These are phyloP conservation scores for Annulohypoxylon stygium DNA, from an alignment of 495 filamentous ascomycete genomes.

Conservation along the genomic window DNA sequence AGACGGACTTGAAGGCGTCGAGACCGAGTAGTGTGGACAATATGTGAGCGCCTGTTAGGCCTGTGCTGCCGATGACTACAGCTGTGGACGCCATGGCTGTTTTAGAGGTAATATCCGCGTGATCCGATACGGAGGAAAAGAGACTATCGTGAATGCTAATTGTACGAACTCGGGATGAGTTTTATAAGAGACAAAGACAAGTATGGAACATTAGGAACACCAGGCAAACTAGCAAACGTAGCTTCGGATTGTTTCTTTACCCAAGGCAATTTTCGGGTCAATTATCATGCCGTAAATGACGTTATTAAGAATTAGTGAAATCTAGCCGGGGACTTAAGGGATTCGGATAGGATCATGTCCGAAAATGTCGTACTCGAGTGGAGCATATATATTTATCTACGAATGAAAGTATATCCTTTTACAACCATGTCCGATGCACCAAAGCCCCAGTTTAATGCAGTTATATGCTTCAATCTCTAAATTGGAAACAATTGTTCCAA, in stretches of 20 bases:
- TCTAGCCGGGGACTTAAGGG: background rate
- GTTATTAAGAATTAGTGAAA: background rate
- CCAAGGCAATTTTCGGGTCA: constrained; percentile 9
- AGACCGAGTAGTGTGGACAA: constrained; percentile 65
- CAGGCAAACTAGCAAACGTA: background rate
- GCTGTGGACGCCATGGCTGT: constrained; percentile 56
- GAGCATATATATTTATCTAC: constrained; percentile 3
- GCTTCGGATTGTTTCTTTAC: background rate
- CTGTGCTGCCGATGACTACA: constrained; percentile 69
- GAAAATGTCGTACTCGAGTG: background rate
- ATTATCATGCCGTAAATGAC: constrained; percentile 16
- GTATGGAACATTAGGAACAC: background rate
- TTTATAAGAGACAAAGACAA: background rate
- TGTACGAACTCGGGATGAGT: background rate
- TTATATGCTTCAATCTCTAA: background rate
- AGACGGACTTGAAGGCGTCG: constrained; percentile 59
- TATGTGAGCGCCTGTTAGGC: constrained; percentile 69
- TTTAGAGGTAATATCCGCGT: background rate
- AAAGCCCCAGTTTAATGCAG: background rate
- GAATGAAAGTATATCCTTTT: background rate
- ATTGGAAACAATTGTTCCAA: background rate
- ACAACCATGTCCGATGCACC: background rate
- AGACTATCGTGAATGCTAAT: background rate
- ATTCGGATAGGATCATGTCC: background rate
- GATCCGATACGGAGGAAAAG: background rate